Evolutionary conservation across 129 eudicot species (phyloP), one percentile per base, ranked within the genome.

Genomic region (Flaveria robusta): DNA sequence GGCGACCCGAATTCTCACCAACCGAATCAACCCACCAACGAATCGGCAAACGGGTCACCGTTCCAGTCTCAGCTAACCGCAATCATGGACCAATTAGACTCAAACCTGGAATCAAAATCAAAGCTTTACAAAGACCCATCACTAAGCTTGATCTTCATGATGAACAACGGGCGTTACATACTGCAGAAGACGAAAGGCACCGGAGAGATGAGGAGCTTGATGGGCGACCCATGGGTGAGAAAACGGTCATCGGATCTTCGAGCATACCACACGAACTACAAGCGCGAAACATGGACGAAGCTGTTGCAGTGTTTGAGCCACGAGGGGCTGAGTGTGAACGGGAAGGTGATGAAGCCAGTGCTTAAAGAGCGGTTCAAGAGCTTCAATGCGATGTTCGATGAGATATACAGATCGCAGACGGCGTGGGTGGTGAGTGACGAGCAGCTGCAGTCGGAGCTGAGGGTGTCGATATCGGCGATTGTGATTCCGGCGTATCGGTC

Each of bases 111-210:
- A 26, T 67, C 76, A 0, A 92, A 92, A 70, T 83, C 97, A 0
- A 87, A 79, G 67, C 78, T 83, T 1, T 92, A 92, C 81, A 92
- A 81, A 47, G 96, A 89, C 72, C 23, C 71, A 9, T 56, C 93
- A 0, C 47, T 89, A 62, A 87, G 88, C 54, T 81, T 80, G 42
- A 87, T 92, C 0, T 92, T 92, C 82, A 11, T 92, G 88, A 92
- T 92, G 97, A 92, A 92, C 83, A 92, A 92, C 58, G 97, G 96
- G 0, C 64, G 96, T 9, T 92, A 89, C 85, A 89, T 89, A 3
- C 42, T 92, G 72, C 88, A 92, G 80, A 92, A 87, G 74, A 84
- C 91, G 29, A 89, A 84, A 62, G 92, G 87, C 4, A 82, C 88
- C 0, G 46, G 84, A 0, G 90, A 83, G 43, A 68, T 92, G 42